phyloP scores from a whole-genome alignment of 1,284 basidiomycete genomes.

The Apiotrichum porosum region DNA sequence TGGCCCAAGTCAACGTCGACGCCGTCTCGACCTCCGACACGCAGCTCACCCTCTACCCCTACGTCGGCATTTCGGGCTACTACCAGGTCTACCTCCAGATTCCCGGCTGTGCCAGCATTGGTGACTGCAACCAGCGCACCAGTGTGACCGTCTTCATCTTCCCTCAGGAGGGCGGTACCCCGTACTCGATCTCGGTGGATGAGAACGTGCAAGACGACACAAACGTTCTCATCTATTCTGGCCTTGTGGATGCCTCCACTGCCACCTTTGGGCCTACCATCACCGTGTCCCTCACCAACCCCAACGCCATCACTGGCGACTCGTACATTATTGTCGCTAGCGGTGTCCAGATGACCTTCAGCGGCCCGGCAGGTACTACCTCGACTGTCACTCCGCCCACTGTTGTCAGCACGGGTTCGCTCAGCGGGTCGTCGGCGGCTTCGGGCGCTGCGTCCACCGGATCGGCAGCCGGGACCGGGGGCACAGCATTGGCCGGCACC shows the following conservation, averaged over 20 bases:
- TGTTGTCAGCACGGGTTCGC: background rate
- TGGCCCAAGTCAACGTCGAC: conserved; percentile 60
- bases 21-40: conserved; percentile 56
- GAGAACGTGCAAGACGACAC: conserved; percentile 69
- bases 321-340: conserved; percentile 77
- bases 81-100: conserved; percentile 81
- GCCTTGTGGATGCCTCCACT: conserved; percentile 69
- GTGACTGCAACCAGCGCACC: conserved; percentile 75
- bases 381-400: background rate
- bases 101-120: conserved; percentile 76
- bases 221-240: conserved; percentile 66
- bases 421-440: conserved; percentile 1
- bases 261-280: conserved; percentile 67
- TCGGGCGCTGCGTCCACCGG: conserved; percentile 7
- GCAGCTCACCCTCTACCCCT: conserved; percentile 81
- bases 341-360: conserved; percentile 66
- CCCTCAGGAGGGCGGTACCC: conserved; percentile 62
- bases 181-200: conserved; percentile 64
- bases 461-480: conserved; percentile 38
- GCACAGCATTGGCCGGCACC: too few relatives aligned
- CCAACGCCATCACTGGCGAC: conserved; percentile 60
- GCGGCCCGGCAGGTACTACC: conserved; percentile 23
- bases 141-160: conserved; percentile 78
- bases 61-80: conserved; percentile 77
- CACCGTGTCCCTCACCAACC: conserved; percentile 61